phyloP scores from a whole-genome alignment of 306 rosid species.

The Acacia acuminata region DNA sequence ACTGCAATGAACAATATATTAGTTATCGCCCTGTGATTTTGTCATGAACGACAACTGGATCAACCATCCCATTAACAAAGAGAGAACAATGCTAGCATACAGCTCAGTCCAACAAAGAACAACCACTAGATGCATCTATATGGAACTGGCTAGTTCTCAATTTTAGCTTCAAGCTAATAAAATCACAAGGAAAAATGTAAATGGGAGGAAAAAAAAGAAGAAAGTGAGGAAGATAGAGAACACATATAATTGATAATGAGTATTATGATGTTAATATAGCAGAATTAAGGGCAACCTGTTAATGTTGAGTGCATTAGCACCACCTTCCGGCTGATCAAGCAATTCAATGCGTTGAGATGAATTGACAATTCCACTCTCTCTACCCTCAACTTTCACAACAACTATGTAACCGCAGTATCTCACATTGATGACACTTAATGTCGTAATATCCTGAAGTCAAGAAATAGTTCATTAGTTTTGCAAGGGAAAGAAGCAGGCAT shows the following conservation, averaged over 20 bases:
- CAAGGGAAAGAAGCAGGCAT: slow-evolving; percentile 28
- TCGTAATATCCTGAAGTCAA: slow-evolving; percentile 72
- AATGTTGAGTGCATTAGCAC: slow-evolving; percentile 92
- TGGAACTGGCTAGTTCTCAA: slow-evolving; percentile 27
- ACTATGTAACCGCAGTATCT: slow-evolving; percentile 83
- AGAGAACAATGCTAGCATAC: slow-evolving; percentile 16
- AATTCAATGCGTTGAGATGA: slow-evolving; percentile 61
- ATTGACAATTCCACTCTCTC: slow-evolving; percentile 44
- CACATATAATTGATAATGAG: background rate
- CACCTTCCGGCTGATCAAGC: slow-evolving; percentile 90
- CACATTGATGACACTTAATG: slow-evolving; percentile 82
- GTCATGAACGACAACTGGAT: slow-evolving; percentile 19
- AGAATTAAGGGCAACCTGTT: slow-evolving; percentile 61
- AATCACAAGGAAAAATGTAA: background rate
- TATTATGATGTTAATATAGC: slow-evolving; percentile 9
- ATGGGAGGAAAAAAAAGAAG: background rate
- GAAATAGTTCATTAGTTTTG: slow-evolving; percentile 30
- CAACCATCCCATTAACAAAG: slow-evolving; percentile 1
- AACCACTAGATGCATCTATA: slow-evolving; percentile 7
- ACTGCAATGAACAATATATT: slow-evolving; percentile 49
- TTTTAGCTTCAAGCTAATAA: background rate
- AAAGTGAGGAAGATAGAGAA: background rate
- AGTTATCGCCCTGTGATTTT: slow-evolving; percentile 22
- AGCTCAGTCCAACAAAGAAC: background rate
- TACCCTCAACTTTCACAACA: slow-evolving; percentile 71